Percentiles rank a stretch among this genome's conserved stretches.
These are phyloP conservation scores for Diutina neorugosa DNA, from an alignment of 1,139 yeast genomes.

Conservation along the genomic window DNA sequence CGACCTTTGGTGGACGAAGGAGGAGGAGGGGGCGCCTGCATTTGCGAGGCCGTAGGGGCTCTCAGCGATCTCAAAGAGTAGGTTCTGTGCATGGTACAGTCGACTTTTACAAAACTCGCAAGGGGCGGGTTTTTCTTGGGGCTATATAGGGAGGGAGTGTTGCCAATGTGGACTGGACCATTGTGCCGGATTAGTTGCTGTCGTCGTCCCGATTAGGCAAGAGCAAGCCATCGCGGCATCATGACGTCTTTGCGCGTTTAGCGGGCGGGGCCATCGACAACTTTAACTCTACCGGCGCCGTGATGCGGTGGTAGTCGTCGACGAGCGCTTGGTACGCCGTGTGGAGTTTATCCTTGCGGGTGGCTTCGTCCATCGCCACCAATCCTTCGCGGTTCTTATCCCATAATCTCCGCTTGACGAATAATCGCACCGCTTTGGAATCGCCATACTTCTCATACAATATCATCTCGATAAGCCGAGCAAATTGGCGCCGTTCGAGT, in stretches of 20 bases:
- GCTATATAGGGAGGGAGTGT: not conserved
- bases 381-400: constrained; percentile 73
- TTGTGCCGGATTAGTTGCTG: not conserved
- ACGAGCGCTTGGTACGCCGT: constrained; percentile 60
- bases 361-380: constrained; percentile 47
- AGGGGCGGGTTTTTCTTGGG: not conserved
- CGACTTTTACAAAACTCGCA: not conserved
- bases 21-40: constrained; percentile 75
- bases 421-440: constrained; percentile 36
- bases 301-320: constrained; percentile 54
- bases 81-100: constrained; percentile 59
- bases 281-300: constrained; percentile 23
- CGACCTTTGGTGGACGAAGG: constrained; percentile 55
- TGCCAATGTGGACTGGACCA: not conserved
- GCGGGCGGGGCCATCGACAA: constrained; percentile 5
- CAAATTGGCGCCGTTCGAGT: constrained; percentile 68
- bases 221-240: not conserved
- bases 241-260: not conserved
- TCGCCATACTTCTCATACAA: constrained; percentile 29
- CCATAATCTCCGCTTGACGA: constrained; percentile 62
- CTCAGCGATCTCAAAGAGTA: constrained; percentile 68
- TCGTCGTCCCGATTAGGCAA: not conserved
- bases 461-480: constrained; percentile 67
- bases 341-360: constrained; percentile 57
- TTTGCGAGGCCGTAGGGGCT: constrained; percentile 75